These are phyloP conservation scores for Calonectria ilicicola DNA, from an alignment of 2,329 filamentous ascomycete genomes.

Conservation along the genomic window DNA sequence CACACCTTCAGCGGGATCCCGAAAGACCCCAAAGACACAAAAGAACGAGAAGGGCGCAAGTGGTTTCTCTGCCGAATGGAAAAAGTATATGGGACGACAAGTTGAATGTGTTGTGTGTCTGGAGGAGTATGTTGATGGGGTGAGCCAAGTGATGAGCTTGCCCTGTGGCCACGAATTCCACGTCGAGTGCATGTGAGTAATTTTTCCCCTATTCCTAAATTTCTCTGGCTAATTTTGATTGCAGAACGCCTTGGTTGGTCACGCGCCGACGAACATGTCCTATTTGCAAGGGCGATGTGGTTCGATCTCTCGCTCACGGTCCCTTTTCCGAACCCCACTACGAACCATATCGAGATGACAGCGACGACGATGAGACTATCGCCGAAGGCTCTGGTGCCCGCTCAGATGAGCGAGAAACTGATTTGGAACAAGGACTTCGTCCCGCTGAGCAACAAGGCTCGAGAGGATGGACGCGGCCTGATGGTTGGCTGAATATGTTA, in stretches of 20 bases:
- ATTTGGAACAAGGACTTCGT: slow-evolving; percentile 58
- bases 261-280: slow-evolving; percentile 96
- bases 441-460: slow-evolving; percentile 35
- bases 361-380: slow-evolving; percentile 53
- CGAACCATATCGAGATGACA: slow-evolving; percentile 67
- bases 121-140: slow-evolving; percentile 94
- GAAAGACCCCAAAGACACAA: slow-evolving; percentile 43
- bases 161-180: slow-evolving; percentile 99
- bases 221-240: slow-evolving; percentile 36
- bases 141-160: slow-evolving; percentile 95
- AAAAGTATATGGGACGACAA: slow-evolving; percentile 74
- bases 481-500: slow-evolving; percentile 55
- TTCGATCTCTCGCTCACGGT: slow-evolving; percentile 72
- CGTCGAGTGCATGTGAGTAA: slow-evolving; percentile 94
- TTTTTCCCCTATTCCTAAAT: neutral
- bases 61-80: slow-evolving; percentile 66
- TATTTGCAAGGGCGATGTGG: slow-evolving; percentile 98
- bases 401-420: slow-evolving; percentile 47
- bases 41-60: slow-evolving; percentile 58
- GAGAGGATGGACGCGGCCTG: slow-evolving; percentile 39
- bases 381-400: slow-evolving; percentile 50
- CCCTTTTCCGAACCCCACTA: slow-evolving; percentile 64
- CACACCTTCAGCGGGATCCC: slow-evolving; percentile 48
- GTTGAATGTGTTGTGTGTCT: slow-evolving; percentile 96
- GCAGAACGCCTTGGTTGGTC: slow-evolving; percentile 94